Evolutionary conservation across 257 asterid genomes (phyloP).

Genomic region (Capsicum rhomboideum): DNA sequence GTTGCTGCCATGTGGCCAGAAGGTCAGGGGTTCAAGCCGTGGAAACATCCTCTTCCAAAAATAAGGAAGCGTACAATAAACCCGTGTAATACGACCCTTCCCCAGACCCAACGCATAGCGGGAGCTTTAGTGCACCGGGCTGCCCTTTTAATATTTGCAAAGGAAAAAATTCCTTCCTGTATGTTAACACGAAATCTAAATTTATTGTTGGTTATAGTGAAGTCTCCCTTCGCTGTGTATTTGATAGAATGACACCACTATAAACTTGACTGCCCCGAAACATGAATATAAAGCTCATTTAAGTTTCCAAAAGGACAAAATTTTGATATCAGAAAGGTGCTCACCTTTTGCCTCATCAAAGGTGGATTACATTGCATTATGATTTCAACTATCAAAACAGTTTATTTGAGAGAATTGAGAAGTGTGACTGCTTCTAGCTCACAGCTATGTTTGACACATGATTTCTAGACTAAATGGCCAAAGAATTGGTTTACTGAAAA

Average conservation of each 20-base stretch:
- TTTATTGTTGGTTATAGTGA: background rate
- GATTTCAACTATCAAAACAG: background rate
- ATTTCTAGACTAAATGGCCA: background rate
- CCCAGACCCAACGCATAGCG: too few relatives aligned
- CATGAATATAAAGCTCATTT: background rate
- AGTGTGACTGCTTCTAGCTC: background rate
- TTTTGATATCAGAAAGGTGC: background rate
- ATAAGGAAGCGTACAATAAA: too few relatives aligned
- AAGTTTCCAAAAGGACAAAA: background rate
- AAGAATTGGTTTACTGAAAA: background rate
- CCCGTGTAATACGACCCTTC: too few relatives aligned
- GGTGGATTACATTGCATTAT: background rate
- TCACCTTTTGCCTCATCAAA: background rate
- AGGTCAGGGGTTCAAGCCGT: too few relatives aligned
- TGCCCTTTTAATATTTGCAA: background rate
- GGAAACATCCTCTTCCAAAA: too few relatives aligned
- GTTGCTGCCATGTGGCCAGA: too few relatives aligned
- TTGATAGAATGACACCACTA: background rate
- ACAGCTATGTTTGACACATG: background rate
- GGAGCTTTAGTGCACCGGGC: too few relatives aligned
- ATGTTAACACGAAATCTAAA: background rate
- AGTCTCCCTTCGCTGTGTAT: background rate
- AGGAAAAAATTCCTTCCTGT: background rate
- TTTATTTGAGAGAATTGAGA: background rate
- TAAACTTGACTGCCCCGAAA: background rate